Evolutionary conservation across 2,329 filamentous ascomycete species (phyloP), one percentile per base, ranked within the genome.

Genomic region (Colletotrichum ledebouriae): DNA sequence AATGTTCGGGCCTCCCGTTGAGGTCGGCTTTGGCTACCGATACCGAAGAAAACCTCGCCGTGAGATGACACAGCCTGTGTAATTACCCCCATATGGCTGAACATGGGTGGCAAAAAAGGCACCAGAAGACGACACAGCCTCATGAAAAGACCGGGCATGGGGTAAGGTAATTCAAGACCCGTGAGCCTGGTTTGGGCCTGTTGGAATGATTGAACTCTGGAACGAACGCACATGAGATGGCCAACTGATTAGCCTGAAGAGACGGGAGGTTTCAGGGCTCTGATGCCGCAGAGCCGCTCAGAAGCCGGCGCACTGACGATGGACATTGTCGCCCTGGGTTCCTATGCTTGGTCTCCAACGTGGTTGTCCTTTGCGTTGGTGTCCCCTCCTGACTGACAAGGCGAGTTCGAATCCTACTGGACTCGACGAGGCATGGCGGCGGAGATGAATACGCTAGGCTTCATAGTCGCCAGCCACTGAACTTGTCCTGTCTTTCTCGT

Each of bases 291-390:
- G 64, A 29, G 20, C 39, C 64, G 9, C 15, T 37, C 29, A 25
- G 37, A 20, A 49, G 49, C 44, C 33, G 29, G 25, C 46, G 46
- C 64, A 64, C 46, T 47, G 64, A 53, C 44, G n/a, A 9, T 15
- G 4, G 41, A 41, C 47, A 52, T 67, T 64, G 52, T 10, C 13
- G 42, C 15, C 17, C 22, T 49, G 22, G 29, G 29, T 29, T 39
- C 11, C 10, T 20, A 39, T 11, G 22, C 53, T 34, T n/a, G 44
- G 6, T 15, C 29, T 29, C 20, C 52, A 49, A 29, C 42, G 57
- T 63, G 11, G 33, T 47, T 5, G 53, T 33, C 20, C 37, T 20
- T 44, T 17, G 7, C 29, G 49, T 52, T 11, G 15, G 25, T 37
- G 6, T 39, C 34, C 4, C 2, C 34, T 10, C 11, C 9, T 10